Evolutionary conservation across 352 stramenopile genomes (phyloP).

Genomic region (Globisporangium spiculum): DNA sequence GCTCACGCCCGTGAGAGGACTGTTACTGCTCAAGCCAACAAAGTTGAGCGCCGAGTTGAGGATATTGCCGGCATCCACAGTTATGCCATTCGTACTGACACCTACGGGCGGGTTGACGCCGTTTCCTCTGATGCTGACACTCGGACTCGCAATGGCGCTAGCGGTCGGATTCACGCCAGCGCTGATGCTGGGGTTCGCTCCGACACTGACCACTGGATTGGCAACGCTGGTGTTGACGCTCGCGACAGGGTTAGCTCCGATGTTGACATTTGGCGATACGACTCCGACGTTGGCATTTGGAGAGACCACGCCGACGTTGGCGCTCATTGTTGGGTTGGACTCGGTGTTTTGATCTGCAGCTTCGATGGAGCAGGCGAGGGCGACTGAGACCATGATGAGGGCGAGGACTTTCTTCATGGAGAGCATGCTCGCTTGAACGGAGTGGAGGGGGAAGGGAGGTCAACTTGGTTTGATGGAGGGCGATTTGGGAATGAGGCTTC

Average conservation of each 20-base stretch:
- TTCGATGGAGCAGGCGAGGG: background rate
- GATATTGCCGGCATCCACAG: background rate
- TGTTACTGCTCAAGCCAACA: background rate
- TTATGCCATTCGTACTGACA: background rate
- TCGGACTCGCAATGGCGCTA: background rate
- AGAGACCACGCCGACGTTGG: background rate
- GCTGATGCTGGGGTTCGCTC: background rate
- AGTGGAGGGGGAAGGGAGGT: background rate
- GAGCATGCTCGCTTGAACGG: background rate
- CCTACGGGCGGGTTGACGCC: background rate
- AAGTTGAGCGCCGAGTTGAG: constrained; percentile 5
- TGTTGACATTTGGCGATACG: background rate
- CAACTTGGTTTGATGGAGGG: background rate
- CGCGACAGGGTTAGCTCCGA: background rate
- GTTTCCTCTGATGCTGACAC: background rate
- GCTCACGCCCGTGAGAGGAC: background rate
- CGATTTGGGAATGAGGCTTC: background rate
- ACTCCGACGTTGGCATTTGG: background rate
- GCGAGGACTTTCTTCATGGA: background rate
- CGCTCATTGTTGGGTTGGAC: background rate
- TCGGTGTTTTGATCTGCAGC: background rate
- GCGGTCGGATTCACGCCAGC: background rate
- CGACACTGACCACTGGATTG: background rate
- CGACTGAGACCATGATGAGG: background rate
- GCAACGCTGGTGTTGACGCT: background rate